Evolutionary conservation across 768 basidiomycete species (phyloP), one percentile per base, ranked within the genome.

Genomic region (Boletus speciosus): DNA sequence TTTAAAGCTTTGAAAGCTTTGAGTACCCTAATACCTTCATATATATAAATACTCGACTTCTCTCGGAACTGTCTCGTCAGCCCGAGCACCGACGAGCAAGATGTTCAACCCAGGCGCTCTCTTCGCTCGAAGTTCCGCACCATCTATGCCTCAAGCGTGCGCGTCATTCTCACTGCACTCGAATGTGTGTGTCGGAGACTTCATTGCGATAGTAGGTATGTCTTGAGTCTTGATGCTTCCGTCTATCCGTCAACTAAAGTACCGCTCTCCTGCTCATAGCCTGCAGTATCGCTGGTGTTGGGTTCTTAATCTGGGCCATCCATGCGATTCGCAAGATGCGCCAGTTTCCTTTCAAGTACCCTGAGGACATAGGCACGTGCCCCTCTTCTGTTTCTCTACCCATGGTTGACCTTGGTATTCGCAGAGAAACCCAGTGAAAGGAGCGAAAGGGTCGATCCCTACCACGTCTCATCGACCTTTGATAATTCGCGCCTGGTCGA

Each of bases 151-250:
- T 23, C 44, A 40, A 1, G 10, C 29, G 1, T 67, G 67, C 43
- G 46, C 35, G 16, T 52, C 57, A 14, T 55, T 62, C 35, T 48
- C 54, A 1, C 1, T 57, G 31, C 16, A 48, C 0, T 55, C 48
- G 15, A 55, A 47, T 3, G 58, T 69, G 4, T 67, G 67, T 15
- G 15, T 67, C 4, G 66, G 67, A 0, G 62, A 67, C 49, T 11
- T 67, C 19, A 29, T 67, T 37, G 58, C 52, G 3, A 62, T 69
- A 37, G 3, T 67, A 8, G 67, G 67, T 62, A 32, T 3, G 65
- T 54, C 15, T 16, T 14, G 8, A 4, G 29, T 23, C n/a, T 19
- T 16, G n/a, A 1, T 25, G 3, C 3, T 37, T 1, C 5, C n/a
- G 8, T 25, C 36, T 12, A 19, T 51, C 19, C 34, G 2, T 27